These are phyloP conservation scores for Penicillium frequentans DNA, from an alignment of 2,329 filamentous ascomycete species.

Conservation along the genomic window DNA sequence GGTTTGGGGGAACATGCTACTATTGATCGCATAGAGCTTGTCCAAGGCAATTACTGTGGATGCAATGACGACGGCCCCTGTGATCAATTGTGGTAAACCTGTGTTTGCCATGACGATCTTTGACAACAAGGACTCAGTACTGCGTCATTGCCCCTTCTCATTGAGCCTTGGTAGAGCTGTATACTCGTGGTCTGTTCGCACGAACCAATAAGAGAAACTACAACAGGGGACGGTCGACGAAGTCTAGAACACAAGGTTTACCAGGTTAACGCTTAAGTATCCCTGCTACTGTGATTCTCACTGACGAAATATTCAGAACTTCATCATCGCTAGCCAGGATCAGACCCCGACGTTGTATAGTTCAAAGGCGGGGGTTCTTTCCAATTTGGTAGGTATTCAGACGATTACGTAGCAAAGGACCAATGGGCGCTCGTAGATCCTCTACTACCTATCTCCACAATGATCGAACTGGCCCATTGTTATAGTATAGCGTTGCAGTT, in stretches of 20 bases:
- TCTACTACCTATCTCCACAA: conserved; percentile 19
- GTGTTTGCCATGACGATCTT: no score
- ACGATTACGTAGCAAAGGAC: neutral
- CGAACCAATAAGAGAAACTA: neutral
- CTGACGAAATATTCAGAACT: neutral
- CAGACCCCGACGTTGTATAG: neutral
- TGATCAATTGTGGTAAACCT: no score
- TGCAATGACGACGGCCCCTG: neutral
- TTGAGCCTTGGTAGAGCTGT: no score
- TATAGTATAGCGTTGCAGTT: conserved; percentile 23
- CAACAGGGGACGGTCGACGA: neutral
- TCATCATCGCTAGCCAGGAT: neutral
- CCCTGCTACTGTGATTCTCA: neutral
- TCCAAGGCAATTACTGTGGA: neutral
- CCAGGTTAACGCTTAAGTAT: neutral
- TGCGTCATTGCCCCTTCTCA: no score
- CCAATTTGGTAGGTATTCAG: neutral
- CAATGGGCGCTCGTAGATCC: conserved; percentile 9
- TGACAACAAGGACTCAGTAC: no score
- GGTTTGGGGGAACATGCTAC: no score
- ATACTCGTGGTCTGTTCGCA: neutral
- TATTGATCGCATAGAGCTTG: no score
- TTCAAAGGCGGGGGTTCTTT: neutral
- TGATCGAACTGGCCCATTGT: conserved; percentile 21
- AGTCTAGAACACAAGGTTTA: neutral